These are phyloP conservation scores for Calycina marina DNA, from an alignment of 2,329 filamentous ascomycete species.

Conservation along the genomic window DNA sequence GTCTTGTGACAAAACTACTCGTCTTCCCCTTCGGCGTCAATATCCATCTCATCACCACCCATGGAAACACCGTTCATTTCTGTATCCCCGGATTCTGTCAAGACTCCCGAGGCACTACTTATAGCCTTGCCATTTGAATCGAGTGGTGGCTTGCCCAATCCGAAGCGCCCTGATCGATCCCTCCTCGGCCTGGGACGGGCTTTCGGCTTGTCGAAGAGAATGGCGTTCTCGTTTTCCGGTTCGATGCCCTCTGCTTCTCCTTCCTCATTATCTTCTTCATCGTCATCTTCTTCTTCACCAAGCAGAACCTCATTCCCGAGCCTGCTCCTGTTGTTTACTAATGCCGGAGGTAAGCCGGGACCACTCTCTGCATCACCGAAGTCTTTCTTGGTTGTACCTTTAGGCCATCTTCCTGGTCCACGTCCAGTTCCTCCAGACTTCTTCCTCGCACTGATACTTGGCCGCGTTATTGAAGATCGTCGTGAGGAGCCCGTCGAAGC, in stretches of 20 bases:
- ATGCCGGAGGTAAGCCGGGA: conserved; percentile 43
- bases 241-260: conserved; percentile 10
- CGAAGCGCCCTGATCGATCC: conserved; percentile 17
- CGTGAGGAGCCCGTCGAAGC: conserved; percentile 17
- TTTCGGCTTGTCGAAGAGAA: conserved; percentile 19
- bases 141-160: conserved; percentile 8
- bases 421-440: conserved; percentile 49
- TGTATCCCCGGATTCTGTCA: conserved; percentile 13
- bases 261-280: conserved; percentile 10
- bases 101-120: conserved; percentile 11
- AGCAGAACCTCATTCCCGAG: conserved; percentile 21
- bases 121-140: conserved; percentile 4
- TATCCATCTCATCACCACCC: conserved; percentile 10
- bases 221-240: conserved; percentile 11
- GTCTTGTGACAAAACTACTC: conserved; percentile 10
- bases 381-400: conserved; percentile 53
- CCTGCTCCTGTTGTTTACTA: conserved; percentile 18
- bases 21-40: conserved; percentile 18
- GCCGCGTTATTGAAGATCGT: conserved; percentile 12
- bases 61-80: conserved; percentile 22
- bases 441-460: conserved; percentile 28
- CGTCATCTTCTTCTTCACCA: conserved; percentile 18
- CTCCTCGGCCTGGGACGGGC: conserved; percentile 10
- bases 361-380: conserved; percentile 53
- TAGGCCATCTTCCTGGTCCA: conserved; percentile 51